These are phyloP conservation scores for Terfezia claveryi DNA, from an alignment of 495 filamentous ascomycete species.

Conservation along the genomic window DNA sequence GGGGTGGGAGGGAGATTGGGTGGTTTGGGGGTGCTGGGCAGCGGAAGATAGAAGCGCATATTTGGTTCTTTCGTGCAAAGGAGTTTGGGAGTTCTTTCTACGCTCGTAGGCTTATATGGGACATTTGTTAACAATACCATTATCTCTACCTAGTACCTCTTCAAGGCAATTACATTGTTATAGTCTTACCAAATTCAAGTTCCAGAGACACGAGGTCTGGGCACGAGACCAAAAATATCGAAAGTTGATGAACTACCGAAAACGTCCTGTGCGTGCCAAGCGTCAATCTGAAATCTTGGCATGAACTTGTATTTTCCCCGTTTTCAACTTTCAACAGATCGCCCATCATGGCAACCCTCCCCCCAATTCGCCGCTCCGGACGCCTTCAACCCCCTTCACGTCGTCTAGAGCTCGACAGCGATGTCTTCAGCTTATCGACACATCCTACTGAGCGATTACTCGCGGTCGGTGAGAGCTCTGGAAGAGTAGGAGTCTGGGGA, in stretches of 20 bases:
- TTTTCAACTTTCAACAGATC: background rate
- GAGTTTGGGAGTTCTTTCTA: no score
- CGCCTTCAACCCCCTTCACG: background rate
- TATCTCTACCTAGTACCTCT: no score
- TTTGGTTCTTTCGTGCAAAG: background rate
- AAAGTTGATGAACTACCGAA: no score
- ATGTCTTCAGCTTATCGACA: constrained; percentile 72
- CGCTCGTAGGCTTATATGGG: no score
- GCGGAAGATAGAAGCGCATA: constrained; percentile 36
- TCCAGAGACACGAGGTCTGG: no score
- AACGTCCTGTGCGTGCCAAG: no score
- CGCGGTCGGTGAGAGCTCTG: constrained; percentile 60
- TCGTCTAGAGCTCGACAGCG: constrained; percentile 15
- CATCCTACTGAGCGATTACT: constrained; percentile 67
- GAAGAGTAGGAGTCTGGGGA: constrained; percentile 70
- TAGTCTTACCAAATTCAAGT: no score
- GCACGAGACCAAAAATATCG: no score
- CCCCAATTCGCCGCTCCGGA: background rate
- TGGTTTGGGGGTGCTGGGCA: constrained; percentile 24
- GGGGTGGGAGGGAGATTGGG: constrained; percentile 6
- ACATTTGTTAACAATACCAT: no score
- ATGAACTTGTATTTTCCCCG: no score
- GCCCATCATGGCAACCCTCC: background rate
- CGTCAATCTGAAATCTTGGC: no score
- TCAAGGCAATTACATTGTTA: no score